Evolutionary conservation across 805 yeast genomes (phyloP), one percentile per base, ranked within the genome.

Genomic region (Hanseniaspora valbyensis): DNA sequence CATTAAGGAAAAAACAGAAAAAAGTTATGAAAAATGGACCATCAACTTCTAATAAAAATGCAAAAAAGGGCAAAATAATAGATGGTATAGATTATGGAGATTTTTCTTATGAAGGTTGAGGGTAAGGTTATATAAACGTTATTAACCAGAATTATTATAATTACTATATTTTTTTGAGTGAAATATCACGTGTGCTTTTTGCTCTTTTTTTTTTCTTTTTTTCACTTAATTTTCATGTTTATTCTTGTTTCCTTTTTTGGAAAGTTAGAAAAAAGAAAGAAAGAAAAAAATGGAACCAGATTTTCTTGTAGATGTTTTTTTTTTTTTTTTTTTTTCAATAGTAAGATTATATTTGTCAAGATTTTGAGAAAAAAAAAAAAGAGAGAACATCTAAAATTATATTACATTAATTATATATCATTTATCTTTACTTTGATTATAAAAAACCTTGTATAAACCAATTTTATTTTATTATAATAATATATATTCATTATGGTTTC

Each of bases 1-100:
- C 49, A 24, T 42, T 44, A 24, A 52, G 36, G 59, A 58, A 48
- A 42, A 37, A 25, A 54, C 44, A 7, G 57, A 59, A 42, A 61
- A 59, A 52, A 44, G 38, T 24, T 25, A 38, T 28, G 57, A 61
- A 44, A 50, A 49, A 22, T 4, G 26, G 32, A 16, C n/a, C n/a
- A 46, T 13, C 26, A 26, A 18, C 29, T 16, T 28, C 24, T 2
- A 42, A 41, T 14, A 39, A 46, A 18, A 53, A 55, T 36, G 41
- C 32, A 38, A 53, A 16, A 34, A 43, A 4, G 50, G 42, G 5
- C 45, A 50, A 10, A 50, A 53, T 28, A 18, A 28, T 29, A 4
- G 50, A 40, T 32, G 50, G 50, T 3, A 24, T 46, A 12, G 50
- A 46, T 19, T 46, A 46, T 26, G 24, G 40, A 22, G 44, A 39